Percentiles rank a stretch among this genome's conserved stretches.
These are phyloP conservation scores for Pterocarpus macrocarpus DNA, from an alignment of 306 rosid species.

Conservation along the genomic window DNA sequence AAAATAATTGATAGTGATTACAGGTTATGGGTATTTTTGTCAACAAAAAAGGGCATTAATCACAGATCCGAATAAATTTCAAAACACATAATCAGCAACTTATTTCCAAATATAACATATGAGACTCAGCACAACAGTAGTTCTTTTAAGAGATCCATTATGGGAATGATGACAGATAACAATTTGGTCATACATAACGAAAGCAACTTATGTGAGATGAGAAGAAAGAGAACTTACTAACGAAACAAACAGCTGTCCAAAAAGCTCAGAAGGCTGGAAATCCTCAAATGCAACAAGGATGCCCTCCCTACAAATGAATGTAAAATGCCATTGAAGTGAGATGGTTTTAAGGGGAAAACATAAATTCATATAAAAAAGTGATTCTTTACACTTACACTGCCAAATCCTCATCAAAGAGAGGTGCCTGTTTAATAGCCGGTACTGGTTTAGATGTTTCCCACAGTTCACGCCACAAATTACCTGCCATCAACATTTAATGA, in stretches of 20 bases:
- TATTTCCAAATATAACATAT: neutral
- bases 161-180: slow-evolving; percentile 1
- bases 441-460: slow-evolving; percentile 94
- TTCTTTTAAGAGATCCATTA: slow-evolving; percentile 1
- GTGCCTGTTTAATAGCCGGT: slow-evolving; percentile 94
- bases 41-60: neutral
- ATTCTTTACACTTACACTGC: slow-evolving; percentile 75
- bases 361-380: neutral
- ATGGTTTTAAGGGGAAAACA: slow-evolving; percentile 23
- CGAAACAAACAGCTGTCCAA: slow-evolving; percentile 82
- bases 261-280: slow-evolving; percentile 80
- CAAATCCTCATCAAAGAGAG: slow-evolving; percentile 97
- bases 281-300: slow-evolving; percentile 80
- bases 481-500: slow-evolving; percentile 52
- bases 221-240: slow-evolving; percentile 64
- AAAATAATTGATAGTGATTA: slow-evolving; percentile 2
- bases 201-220: slow-evolving; percentile 13
- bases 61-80: slow-evolving; percentile 8
- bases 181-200: neutral
- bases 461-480: slow-evolving; percentile 94
- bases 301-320: slow-evolving; percentile 79
- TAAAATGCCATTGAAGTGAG: slow-evolving; percentile 34
- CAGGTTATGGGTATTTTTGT: neutral
- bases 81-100: slow-evolving; percentile 9
- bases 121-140: neutral